Evolutionary conservation across 164 flowering plant genomes (phyloP).

Genomic region (Aristolochia californica): DNA sequence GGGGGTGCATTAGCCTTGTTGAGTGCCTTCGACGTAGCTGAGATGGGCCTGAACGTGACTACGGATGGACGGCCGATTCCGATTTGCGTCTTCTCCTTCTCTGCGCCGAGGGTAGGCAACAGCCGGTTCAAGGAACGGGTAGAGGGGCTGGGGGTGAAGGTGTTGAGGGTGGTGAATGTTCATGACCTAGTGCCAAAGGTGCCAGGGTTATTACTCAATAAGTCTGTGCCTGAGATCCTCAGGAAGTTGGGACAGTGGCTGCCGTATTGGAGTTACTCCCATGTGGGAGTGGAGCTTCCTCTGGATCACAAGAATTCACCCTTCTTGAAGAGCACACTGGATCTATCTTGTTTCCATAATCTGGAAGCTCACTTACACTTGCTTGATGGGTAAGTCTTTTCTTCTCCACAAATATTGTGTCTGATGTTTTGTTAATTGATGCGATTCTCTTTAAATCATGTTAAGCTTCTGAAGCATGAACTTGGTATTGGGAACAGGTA

Average conservation of each 20-base stretch:
- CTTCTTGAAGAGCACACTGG: conserved; percentile 34
- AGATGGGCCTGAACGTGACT: conserved; percentile 40
- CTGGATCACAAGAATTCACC: conserved; percentile 61
- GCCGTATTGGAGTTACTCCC: conserved; percentile 73
- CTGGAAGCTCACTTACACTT: conserved; percentile 68
- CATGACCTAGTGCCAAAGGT: conserved; percentile 59
- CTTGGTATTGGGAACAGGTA: too few species aligned
- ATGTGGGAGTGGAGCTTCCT: conserved; percentile 60
- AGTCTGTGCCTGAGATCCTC: conserved; percentile 20
- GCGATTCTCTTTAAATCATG: too few species aligned
- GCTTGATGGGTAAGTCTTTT: conserved; percentile 74
- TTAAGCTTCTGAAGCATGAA: too few species aligned
- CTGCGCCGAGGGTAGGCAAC: conserved; percentile 81
- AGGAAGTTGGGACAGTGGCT: conserved; percentile 24
- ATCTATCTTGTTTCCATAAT: conserved; percentile 40
- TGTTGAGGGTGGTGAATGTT: conserved; percentile 61
- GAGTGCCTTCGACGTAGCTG: conserved; percentile 66
- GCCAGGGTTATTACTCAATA: conserved; percentile 57
- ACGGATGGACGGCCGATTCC: conserved; percentile 26
- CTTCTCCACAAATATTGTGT: too few species aligned
- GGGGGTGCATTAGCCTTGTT: conserved; percentile 60
- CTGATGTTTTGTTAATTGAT: too few species aligned
- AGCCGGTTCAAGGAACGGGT: conserved; percentile 44
- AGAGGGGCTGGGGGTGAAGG: conserved; percentile 53
- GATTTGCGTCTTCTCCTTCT: conserved; percentile 44